Base-by-base conservation (phyloP, 805 yeast species). In the Yamadazyma scolyti region DNA sequence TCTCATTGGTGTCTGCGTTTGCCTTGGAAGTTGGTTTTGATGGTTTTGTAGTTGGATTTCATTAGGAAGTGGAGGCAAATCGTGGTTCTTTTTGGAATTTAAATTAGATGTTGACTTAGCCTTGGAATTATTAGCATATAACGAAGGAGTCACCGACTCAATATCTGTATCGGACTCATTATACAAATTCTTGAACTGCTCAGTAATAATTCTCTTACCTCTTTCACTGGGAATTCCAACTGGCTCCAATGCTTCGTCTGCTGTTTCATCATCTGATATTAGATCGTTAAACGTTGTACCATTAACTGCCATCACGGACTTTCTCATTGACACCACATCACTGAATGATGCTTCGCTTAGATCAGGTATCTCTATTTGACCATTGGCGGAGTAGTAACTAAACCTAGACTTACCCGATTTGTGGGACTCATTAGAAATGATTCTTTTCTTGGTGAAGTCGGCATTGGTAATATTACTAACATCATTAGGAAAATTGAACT, bases 301-400 rank as follows among this genome's bases (percentile, higher is more conserved):
- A 39, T 46, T 46, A 13, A 38, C 33, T 4, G 33, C 20, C 26
- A 36, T 14, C 12, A 23, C 19, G 4, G 36, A 30, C 32, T 31
- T 37, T 19, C 25, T 37, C 20, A 35, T 35, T 4, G 40, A 30
- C 10, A 31, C 38, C 6, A 23, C 31, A 25, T 41, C 42, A 32
- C 42, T 37, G 31, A 39, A 38, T 15, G 43, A 36, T 4, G 42
- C 43, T 24, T 55, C 59, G 18, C 48, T 47, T 16, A 65, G 46
- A 27, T 63, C 61, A 1, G 72, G 71, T 14, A 66, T 66, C 33
- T 64, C 67, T 13, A 66, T 66, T 30, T 61, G 67, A 4, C 69
- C 71, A 10, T 31, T 36, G 6, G 41, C 33, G 3, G 50, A 43
- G 17, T 29, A 33, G 25, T 38, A 45, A 20, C 53, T 48, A 18